Evolutionary conservation across 371 early-diverging fungal species (phyloP).

Genomic region (Mucor racemosus): DNA sequence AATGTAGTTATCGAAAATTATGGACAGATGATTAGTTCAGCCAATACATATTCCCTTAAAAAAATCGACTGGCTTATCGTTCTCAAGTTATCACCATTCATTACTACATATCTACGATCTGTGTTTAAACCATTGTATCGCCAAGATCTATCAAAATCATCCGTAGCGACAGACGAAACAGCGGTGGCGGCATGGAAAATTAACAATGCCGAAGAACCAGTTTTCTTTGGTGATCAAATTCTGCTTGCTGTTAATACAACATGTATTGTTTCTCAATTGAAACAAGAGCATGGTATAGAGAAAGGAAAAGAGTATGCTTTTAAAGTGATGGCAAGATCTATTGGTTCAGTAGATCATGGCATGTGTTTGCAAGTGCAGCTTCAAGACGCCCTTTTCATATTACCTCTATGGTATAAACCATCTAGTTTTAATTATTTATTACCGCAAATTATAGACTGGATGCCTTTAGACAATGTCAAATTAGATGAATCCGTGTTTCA

Average conservation of each 20-base stretch:
- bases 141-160: not conserved
- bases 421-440: constrained; percentile 6
- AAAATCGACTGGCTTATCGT: not conserved
- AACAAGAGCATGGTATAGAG: not conserved
- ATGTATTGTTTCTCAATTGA: not conserved
- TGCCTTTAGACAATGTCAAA: not conserved
- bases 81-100: not conserved
- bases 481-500: not conserved
- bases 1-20: not conserved
- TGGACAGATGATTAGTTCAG: not conserved
- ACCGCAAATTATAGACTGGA: not conserved
- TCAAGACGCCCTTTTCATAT: not conserved
- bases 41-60: not conserved
- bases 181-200: constrained; percentile 9
- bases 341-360: not conserved
- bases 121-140: constrained; percentile 6
- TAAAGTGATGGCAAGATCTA: not conserved
- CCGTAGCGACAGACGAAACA: not conserved
- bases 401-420: constrained; percentile 29
- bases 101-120: not conserved
- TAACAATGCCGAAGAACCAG: constrained; percentile 7
- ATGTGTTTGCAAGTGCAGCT: constrained; percentile 14
- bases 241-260: constrained; percentile 4
- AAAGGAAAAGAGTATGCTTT: not conserved
- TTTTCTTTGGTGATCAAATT: constrained; percentile 13